Base-by-base conservation (phyloP, 768 basidiomycete genomes). In the Polyporus arcularius region DNA sequence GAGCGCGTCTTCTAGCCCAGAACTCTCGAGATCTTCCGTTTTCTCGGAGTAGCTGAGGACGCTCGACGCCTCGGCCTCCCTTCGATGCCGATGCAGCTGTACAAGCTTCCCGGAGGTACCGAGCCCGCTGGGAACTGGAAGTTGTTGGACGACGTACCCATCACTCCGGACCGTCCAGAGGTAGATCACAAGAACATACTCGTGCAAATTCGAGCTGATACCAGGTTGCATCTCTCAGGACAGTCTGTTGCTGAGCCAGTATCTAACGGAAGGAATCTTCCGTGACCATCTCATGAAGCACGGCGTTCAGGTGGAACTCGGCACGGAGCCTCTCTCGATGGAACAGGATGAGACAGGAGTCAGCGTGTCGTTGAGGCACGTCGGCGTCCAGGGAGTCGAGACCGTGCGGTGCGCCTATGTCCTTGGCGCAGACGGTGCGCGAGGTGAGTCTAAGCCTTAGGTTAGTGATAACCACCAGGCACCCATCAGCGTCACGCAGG, bases 391-490 rank as follows among this genome's bases (percentile, higher is more conserved):
- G 32, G 42, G 50, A 0, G 49, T 56, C n/a, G 76, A 80, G 59
- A 68, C 51, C 2, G 60, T 71, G 4, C 65, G 58, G 7, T 67
- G 63, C 16, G 66, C 71, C 2, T 80, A 70, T 63, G 62, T 83
- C 1, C 66, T 81, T 14, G 80, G 80, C 2, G 70, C 75, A 0
- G 82, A 81, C 60, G 78, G 79, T 15, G 80, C 76, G 0, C 67
- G 63, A 60, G 69, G 74, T 71, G 7, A 41, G 66, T 53, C 9
- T 4, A 10, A 41, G 15, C 48, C 12, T 11, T 4, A 35, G 45
- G 18, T 28, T 3, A 10, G 35, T 28, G 1, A 0, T 8, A n/a
- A 35, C 50, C 38, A 18, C 14, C 21, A 12, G 12, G 32, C 16
- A 16, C 6, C 6, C 50, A 0, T 38, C 16, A 18, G 14, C 14